phyloP scores from a whole-genome alignment of 2,329 filamentous ascomycete genomes.

The Phoma sp. region DNA sequence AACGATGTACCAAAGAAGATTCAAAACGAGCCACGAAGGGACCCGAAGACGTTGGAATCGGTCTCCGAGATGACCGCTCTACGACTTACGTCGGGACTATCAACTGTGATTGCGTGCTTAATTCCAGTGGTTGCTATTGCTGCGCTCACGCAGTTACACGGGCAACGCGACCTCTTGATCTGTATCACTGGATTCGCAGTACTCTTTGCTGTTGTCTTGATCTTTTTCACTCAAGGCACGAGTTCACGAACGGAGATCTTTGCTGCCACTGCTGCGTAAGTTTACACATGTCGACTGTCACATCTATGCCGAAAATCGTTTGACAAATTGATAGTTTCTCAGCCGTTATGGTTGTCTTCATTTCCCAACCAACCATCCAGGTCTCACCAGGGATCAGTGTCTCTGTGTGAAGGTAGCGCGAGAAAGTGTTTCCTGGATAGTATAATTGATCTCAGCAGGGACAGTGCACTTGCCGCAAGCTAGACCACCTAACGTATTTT shows the following conservation, averaged over 20 bases:
- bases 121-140: constrained; percentile 1
- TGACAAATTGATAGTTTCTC: no score
- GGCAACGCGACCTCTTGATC: background rate
- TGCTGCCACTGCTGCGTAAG: constrained; percentile 22
- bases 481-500: no score
- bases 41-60: background rate
- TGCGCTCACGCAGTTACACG: background rate
- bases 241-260: constrained; percentile 20
- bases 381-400: no score
- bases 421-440: no score
- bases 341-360: no score
- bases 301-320: no score
- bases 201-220: constrained; percentile 4
- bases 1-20: background rate
- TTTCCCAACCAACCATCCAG: no score
- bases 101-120: constrained; percentile 1
- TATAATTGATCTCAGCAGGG: no score
- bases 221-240: constrained; percentile 15
- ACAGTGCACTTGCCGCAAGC: no score
- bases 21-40: background rate
- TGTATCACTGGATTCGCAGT: constrained; percentile 6
- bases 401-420: no score
- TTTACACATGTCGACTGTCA: background rate
- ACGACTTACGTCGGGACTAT: background rate
- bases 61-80: background rate